These are phyloP conservation scores for Cyclotella cryptica DNA, from an alignment of 108 stramenopile genomes.

Conservation along the genomic window DNA sequence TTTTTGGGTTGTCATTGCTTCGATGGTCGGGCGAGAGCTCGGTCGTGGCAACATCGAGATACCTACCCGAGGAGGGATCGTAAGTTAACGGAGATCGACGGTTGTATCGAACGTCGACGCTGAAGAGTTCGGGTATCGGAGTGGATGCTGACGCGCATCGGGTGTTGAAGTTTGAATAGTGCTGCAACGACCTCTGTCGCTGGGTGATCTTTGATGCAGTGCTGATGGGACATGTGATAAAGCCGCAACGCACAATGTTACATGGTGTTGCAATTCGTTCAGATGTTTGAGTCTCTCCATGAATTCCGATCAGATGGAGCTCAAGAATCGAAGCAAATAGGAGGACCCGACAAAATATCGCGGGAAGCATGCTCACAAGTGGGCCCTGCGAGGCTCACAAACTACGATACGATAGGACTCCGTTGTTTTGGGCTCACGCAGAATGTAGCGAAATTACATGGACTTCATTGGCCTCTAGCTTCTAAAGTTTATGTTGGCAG, in stretches of 20 bases:
- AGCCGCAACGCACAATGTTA: neutral
- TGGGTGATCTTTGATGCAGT: neutral
- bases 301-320: too few species aligned
- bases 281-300: too few species aligned
- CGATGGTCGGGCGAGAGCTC: constrained; percentile 13
- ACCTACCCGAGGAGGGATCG: constrained; percentile 39
- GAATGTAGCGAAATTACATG: too few species aligned
- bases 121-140: constrained; percentile 37
- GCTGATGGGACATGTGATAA: neutral
- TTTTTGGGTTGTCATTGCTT: constrained; percentile 3
- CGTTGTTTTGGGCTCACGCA: too few species aligned
- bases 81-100: constrained; percentile 43
- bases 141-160: neutral
- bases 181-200: neutral
- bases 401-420: too few species aligned
- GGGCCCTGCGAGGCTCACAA: too few species aligned
- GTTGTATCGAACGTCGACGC: constrained; percentile 49
- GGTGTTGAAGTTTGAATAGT: neutral
- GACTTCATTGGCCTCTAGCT: too few species aligned
- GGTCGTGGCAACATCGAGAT: constrained; percentile 31
- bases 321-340: too few species aligned
- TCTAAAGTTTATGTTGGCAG: too few species aligned
- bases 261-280: neutral
- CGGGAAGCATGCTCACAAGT: too few species aligned
- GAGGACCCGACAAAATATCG: too few species aligned